Evolutionary conservation across 1,284 basidiomycete species (phyloP).

Genomic region (Sporisorium graminicola): DNA sequence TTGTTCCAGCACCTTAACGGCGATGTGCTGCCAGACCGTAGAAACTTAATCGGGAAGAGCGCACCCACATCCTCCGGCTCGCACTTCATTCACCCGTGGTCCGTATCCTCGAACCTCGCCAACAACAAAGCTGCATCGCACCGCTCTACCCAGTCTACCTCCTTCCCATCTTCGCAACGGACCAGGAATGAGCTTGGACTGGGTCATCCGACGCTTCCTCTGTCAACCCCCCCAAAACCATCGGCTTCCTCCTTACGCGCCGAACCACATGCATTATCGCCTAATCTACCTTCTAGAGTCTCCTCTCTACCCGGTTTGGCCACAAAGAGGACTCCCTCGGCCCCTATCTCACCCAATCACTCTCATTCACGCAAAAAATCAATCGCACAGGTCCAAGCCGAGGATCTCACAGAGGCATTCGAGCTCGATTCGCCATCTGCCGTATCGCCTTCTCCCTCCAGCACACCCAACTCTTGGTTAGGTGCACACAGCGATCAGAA

Average conservation of each 20-base stretch:
- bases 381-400: constrained; percentile 58
- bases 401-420: constrained; percentile 65
- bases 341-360: constrained; percentile 47
- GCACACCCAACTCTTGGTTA: constrained; percentile 15
- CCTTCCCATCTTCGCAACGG: constrained; percentile 5
- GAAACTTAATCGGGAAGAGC: constrained; percentile 36
- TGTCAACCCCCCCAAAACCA: constrained; percentile 6
- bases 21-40: constrained; percentile 26
- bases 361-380: constrained; percentile 67
- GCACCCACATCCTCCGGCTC: not conserved
- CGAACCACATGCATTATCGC: constrained; percentile 21
- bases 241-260: not conserved
- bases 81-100: constrained; percentile 34
- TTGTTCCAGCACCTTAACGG: constrained; percentile 30
- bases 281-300: constrained; percentile 25
- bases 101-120: constrained; percentile 11
- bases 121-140: constrained; percentile 18
- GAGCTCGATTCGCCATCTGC: constrained; percentile 45
- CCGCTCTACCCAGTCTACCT: constrained; percentile 29
- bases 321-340: constrained; percentile 25
- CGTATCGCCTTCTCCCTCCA: constrained; percentile 9
- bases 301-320: constrained; percentile 24
- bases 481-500: constrained; percentile 7
- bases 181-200: constrained; percentile 18
- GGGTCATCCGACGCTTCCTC: constrained; percentile 15